Evolutionary conservation across 2,329 filamentous ascomycete genomes (phyloP).

Genomic region (Colletotrichum graminicola): DNA sequence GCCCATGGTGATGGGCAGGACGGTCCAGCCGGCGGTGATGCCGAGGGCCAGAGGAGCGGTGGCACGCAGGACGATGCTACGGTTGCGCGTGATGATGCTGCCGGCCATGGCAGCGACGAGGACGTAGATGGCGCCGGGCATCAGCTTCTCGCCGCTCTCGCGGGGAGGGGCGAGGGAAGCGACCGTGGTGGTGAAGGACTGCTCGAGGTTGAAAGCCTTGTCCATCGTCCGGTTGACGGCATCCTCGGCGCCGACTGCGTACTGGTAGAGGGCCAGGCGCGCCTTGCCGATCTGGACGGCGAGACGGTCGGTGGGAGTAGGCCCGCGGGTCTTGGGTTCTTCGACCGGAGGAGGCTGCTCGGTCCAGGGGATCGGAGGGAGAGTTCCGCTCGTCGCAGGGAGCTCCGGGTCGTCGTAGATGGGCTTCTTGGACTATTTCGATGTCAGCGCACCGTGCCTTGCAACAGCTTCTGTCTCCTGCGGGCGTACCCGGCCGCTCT

Average conservation of each 20-base stretch:
- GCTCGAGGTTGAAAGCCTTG: conserved; percentile 85
- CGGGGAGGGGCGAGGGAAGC: conserved; percentile 88
- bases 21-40: conserved; percentile 83
- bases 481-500: conserved; percentile 35
- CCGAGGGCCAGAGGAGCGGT: conserved; percentile 83
- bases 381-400: conserved; percentile 51
- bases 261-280: conserved; percentile 83
- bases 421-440: conserved; percentile 68
- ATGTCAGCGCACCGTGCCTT: conserved; percentile 30
- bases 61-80: conserved; percentile 84
- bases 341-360: conserved; percentile 47
- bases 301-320: conserved; percentile 90
- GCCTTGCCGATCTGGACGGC: conserved; percentile 84
- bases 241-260: conserved; percentile 82
- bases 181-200: conserved; percentile 89
- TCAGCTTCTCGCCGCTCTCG: conserved; percentile 87
- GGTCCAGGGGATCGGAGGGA: conserved; percentile 50
- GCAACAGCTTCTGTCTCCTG: background rate
- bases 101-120: conserved; percentile 95
- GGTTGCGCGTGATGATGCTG: conserved; percentile 89
- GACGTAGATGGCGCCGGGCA: conserved; percentile 92
- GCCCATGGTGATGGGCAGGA: conserved; percentile 89
- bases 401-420: conserved; percentile 83
- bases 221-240: conserved; percentile 86
- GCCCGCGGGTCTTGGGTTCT: conserved; percentile 57